Conservation (phyloP, 2,329 filamentous ascomycete species). For the Cladophialophora bantiana region DNA sequence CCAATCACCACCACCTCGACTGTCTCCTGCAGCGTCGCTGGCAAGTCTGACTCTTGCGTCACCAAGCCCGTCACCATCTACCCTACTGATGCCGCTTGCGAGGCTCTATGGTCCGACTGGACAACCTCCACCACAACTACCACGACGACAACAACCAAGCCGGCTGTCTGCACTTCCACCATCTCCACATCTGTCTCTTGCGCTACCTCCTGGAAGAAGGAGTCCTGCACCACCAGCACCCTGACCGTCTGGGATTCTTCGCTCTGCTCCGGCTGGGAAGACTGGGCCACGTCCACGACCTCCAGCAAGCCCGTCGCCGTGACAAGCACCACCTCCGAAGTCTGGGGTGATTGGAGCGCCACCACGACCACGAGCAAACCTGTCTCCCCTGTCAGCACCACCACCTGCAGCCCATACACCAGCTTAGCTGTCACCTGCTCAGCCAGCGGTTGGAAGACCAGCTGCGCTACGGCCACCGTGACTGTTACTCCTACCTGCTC, state of each 20-base stretch:
- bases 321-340: not conserved
- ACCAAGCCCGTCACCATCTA: constrained; percentile 2
- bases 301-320: not conserved
- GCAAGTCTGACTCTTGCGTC: not conserved
- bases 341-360: constrained; percentile 11
- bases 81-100: not conserved
- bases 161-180: not conserved
- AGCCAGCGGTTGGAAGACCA: not conserved
- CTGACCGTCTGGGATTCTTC: not conserved
- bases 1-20: constrained; percentile 5
- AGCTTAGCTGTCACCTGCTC: not conserved
- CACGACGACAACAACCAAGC: not conserved
- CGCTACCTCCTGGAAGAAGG: not conserved
- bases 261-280: constrained; percentile 1
- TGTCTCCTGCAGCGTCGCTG: not conserved
- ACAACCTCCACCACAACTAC: not conserved
- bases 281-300: constrained; percentile 15
- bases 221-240: not conserved
- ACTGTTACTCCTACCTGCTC: not conserved
- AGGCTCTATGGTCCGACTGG: not conserved
- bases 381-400: not conserved
- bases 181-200: not conserved
- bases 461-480: constrained; percentile 1
- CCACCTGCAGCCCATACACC: not conserved
- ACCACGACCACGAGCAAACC: constrained; percentile 2